Percentiles rank a stretch among this genome's conserved stretches.
phyloP scores from a whole-genome alignment of 208 protist species.

The Trypanosomatidae sp. region DNA sequence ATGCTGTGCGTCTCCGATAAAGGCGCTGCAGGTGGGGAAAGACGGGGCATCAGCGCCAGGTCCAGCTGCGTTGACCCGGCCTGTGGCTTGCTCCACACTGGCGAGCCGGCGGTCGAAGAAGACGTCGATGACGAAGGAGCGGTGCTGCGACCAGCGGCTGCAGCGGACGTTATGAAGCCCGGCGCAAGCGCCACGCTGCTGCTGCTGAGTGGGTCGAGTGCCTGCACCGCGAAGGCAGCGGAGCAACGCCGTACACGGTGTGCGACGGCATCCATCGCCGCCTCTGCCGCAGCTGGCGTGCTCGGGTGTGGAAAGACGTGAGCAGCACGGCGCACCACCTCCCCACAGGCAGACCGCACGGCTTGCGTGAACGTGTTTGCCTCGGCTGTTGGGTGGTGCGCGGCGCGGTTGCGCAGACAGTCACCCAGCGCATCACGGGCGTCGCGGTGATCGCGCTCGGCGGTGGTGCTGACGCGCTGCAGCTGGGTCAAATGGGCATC shows the following conservation, averaged over 20 bases:
- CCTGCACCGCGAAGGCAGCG: slow-evolving; percentile 18
- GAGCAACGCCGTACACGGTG: slow-evolving; percentile 23
- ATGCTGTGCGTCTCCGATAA: no score
- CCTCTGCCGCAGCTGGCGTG: slow-evolving; percentile 26
- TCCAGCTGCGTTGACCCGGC: no score
- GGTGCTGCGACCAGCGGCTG: no score
- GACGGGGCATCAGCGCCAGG: no score
- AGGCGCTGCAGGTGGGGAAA: no score
- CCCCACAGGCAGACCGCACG: slow-evolving; percentile 43
- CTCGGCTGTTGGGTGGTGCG: slow-evolving; percentile 15
- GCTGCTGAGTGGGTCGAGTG: slow-evolving; percentile 19
- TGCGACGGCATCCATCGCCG: slow-evolving; percentile 45
- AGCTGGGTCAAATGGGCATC: slow-evolving; percentile 19
- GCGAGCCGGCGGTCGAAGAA: no score
- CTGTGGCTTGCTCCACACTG: no score
- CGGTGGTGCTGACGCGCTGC: slow-evolving; percentile 18
- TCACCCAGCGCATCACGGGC: slow-evolving; percentile 12
- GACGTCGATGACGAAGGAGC: no score
- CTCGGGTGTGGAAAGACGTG: slow-evolving; percentile 36
- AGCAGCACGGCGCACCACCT: slow-evolving; percentile 36
- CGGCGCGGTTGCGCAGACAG: slow-evolving; percentile 7
- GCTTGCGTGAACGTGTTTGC: slow-evolving; percentile 40
- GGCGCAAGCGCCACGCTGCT: no score
- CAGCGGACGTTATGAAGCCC: no score
- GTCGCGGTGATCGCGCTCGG: slow-evolving; percentile 16